Percentiles rank a stretch among this genome's conserved stretches.
phyloP scores from a whole-genome alignment of 768 basidiomycete genomes.

The Boletus edulis region DNA sequence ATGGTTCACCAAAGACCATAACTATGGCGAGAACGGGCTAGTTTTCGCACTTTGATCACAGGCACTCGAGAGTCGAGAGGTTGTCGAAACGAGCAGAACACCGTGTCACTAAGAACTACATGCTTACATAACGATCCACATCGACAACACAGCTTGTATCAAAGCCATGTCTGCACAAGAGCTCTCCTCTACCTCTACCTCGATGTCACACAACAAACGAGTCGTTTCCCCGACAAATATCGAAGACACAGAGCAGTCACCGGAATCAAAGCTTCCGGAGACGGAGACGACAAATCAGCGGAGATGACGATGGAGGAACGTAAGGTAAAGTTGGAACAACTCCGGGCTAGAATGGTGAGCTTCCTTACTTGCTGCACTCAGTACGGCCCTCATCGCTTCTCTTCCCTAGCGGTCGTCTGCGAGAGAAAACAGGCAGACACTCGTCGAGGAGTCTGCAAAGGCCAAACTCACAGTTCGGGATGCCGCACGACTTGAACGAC shows the following conservation, averaged over 20 bases:
- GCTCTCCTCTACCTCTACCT: slow-evolving; percentile 2
- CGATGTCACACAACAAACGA: slow-evolving; percentile 2
- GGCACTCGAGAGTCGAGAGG: too few relatives aligned
- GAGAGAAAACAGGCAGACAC: slow-evolving; percentile 79
- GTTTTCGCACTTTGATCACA: slow-evolving; percentile 11
- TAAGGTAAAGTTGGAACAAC: slow-evolving; percentile 70
- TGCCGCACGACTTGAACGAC: slow-evolving; percentile 78
- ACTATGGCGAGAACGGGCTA: slow-evolving; percentile 39
- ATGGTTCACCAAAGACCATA: slow-evolving; percentile 40
- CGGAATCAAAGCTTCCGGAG: slow-evolving; percentile 18
- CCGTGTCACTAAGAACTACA: too few relatives aligned
- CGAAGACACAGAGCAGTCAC: slow-evolving; percentile 29
- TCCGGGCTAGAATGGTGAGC: slow-evolving; percentile 75
- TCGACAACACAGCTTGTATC: not conserved
- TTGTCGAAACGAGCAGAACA: too few relatives aligned
- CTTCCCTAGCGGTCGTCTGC: slow-evolving; percentile 65
- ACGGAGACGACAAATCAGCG: slow-evolving; percentile 16
- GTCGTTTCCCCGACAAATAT: slow-evolving; percentile 7
- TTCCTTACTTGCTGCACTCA: not conserved
- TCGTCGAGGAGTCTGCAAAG: slow-evolving; percentile 82
- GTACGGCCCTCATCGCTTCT: not conserved
- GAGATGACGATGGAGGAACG: slow-evolving; percentile 64
- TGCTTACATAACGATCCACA: slow-evolving; percentile 11
- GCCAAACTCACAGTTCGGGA: slow-evolving; percentile 78
- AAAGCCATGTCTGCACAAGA: slow-evolving; percentile 10